Evolutionary conservation across 352 stramenopile genomes (phyloP).

Genomic region (Phytophthora macrochlamydospora): DNA sequence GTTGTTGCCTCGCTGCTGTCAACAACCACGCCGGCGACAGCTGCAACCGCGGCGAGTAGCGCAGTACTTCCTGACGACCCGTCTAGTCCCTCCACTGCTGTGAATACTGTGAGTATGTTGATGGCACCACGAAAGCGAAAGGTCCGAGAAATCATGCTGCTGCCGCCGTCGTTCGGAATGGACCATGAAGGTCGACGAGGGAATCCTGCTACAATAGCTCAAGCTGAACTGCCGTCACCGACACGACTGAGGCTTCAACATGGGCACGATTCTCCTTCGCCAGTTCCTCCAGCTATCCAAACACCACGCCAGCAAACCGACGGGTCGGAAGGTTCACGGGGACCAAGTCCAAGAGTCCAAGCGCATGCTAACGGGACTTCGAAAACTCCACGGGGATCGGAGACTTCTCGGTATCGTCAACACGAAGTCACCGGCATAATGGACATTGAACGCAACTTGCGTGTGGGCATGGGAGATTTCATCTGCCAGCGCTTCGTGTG

Average conservation of each 20-base stretch:
- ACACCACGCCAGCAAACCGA: neutral
- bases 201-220: constrained; percentile 33
- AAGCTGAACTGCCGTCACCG: constrained; percentile 55
- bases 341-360: constrained; percentile 13
- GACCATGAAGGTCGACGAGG: constrained; percentile 56
- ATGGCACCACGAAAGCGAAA: constrained; percentile 44
- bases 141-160: constrained; percentile 63
- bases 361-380: neutral
- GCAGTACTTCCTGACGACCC: constrained; percentile 16
- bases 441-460: constrained; percentile 77
- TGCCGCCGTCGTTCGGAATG: constrained; percentile 64
- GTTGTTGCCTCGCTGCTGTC: constrained; percentile 29
- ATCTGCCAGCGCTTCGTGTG: constrained; percentile 83
- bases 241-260: constrained; percentile 40
- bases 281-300: constrained; percentile 13
- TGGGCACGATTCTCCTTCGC: constrained; percentile 26
- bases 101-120: constrained; percentile 7
- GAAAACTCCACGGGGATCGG: constrained; percentile 8
- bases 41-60: constrained; percentile 23
- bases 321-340: constrained; percentile 8
- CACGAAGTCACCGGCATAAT: constrained; percentile 88
- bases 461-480: constrained; percentile 82
- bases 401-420: constrained; percentile 57
- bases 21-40: constrained; percentile 25
- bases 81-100: constrained; percentile 2